Percentiles rank a stretch among this genome's conserved stretches.
These are phyloP conservation scores for Pythium phragmiticola DNA, from an alignment of 352 stramenopile genomes.

Conservation along the genomic window DNA sequence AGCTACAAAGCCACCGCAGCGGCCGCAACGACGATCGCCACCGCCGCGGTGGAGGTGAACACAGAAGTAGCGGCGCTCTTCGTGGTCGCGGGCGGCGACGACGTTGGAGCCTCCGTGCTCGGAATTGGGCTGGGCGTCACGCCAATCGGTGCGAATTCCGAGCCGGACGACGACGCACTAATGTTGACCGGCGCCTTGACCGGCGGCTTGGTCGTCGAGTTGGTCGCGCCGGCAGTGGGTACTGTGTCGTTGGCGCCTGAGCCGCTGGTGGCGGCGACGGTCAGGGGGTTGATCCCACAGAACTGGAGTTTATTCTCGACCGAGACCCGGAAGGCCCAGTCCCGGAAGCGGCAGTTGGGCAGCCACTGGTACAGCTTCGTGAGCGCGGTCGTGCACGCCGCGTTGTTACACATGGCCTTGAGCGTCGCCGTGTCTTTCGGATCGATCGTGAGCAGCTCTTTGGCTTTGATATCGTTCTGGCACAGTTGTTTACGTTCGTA, in stretches of 20 bases:
- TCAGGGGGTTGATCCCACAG: slow-evolving; percentile 44
- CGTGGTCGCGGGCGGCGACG: background rate
- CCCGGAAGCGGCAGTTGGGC: slow-evolving; percentile 57
- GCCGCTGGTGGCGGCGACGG: slow-evolving; percentile 4
- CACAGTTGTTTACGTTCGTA: slow-evolving; percentile 60
- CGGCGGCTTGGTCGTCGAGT: slow-evolving; percentile 6
- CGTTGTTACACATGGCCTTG: slow-evolving; percentile 30
- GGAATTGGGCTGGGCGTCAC: background rate
- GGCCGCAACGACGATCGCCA: background rate
- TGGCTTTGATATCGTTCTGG: slow-evolving; percentile 42
- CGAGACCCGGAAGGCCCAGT: slow-evolving; percentile 48
- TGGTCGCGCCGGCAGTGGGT: background rate
- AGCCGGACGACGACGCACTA: slow-evolving; percentile 5
- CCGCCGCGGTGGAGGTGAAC: background rate
- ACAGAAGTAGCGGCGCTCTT: background rate
- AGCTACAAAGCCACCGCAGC: slow-evolving; percentile 1
- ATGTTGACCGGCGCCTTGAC: background rate
- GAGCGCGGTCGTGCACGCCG: slow-evolving; percentile 52
- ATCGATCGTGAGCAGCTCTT: slow-evolving; percentile 41
- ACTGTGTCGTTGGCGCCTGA: slow-evolving; percentile 11
- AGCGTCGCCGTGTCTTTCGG: slow-evolving; percentile 36
- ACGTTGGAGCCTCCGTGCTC: slow-evolving; percentile 3
- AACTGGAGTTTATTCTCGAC: slow-evolving; percentile 41
- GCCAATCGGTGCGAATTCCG: slow-evolving; percentile 40
- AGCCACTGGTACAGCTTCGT: slow-evolving; percentile 56